A percentile compares a stretch with the other conserved stretches of the same genome.
Evolutionary conservation across 23 red algal genomes (phyloP).

Genomic region (Cyanidium caldarium): DNA sequence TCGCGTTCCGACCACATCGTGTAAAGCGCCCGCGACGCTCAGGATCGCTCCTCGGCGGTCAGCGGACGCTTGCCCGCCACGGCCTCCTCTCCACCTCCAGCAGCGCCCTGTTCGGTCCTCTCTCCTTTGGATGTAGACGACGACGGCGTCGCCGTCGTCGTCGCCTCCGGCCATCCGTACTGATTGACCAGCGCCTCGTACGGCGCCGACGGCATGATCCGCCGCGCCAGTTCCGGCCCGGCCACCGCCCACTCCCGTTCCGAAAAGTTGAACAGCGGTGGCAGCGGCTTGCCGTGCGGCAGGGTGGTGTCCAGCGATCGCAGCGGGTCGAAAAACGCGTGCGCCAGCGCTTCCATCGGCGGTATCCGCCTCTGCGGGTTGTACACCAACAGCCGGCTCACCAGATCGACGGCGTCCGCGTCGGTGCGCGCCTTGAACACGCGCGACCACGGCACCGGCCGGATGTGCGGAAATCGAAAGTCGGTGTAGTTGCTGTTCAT

Average conservation of each 20-base stretch:
- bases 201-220: not conserved
- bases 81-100: no score
- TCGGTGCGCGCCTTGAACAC: slow-evolving; percentile 62
- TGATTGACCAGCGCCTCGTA: not conserved
- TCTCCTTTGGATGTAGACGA: no score
- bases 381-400: slow-evolving; percentile 75
- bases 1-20: no score
- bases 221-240: slow-evolving; percentile 4
- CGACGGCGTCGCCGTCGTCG: no score
- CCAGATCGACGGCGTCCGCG: slow-evolving; percentile 68
- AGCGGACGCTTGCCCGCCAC: no score
- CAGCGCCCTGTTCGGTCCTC: no score
- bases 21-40: no score
- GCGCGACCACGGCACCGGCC: slow-evolving; percentile 34
- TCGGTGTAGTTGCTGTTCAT: slow-evolving; percentile 92
- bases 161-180: no score
- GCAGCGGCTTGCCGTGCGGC: slow-evolving; percentile 53
- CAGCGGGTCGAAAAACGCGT: slow-evolving; percentile 89
- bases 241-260: slow-evolving; percentile 69
- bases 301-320: slow-evolving; percentile 27
- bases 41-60: no score
- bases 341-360: slow-evolving; percentile 62
- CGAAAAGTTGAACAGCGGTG: slow-evolving; percentile 87
- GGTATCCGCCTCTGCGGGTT: slow-evolving; percentile 43
- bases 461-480: slow-evolving; percentile 83